Percentiles rank a stretch among this genome's conserved stretches.
phyloP scores from a whole-genome alignment of 2,329 filamentous ascomycete genomes.

The Rosellinia necatrix region DNA sequence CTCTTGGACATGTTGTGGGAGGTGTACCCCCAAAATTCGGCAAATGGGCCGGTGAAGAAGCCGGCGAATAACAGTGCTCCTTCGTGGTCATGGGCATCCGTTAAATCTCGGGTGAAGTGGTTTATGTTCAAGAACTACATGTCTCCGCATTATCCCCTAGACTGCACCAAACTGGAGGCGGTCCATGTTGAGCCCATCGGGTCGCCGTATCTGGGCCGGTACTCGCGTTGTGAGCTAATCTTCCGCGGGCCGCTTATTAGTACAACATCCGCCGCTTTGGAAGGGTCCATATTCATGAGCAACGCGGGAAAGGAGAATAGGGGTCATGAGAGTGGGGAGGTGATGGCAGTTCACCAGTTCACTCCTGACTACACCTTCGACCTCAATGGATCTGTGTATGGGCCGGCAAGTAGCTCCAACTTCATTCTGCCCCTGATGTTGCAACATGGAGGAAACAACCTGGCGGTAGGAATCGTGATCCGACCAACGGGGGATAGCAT shows the following conservation, averaged over 20 bases:
- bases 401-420: neutral
- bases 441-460: slow-evolving; percentile 11
- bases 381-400: slow-evolving; percentile 2
- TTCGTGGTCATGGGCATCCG: slow-evolving; percentile 26
- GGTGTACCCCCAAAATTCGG: slow-evolving; percentile 6
- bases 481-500: neutral
- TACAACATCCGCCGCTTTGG: slow-evolving; percentile 11
- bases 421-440: slow-evolving; percentile 18
- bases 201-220: slow-evolving; percentile 4
- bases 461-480: slow-evolving; percentile 8
- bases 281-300: slow-evolving; percentile 18
- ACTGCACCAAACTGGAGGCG: slow-evolving; percentile 1
- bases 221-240: neutral
- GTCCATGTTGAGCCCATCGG: slow-evolving; percentile 6
- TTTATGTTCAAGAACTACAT: slow-evolving; percentile 20
- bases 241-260: slow-evolving; percentile 5
- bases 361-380: slow-evolving; percentile 14
- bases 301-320: neutral
- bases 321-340: neutral
- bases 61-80: neutral
- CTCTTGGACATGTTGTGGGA: slow-evolving; percentile 20
- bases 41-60: neutral
- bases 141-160: slow-evolving; percentile 1
- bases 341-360: slow-evolving; percentile 15
- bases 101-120: slow-evolving; percentile 17